Percentiles rank a stretch among this genome's conserved stretches.
phyloP scores from a whole-genome alignment of 2,329 filamentous ascomycete species.

The Epichloe amarillans region DNA sequence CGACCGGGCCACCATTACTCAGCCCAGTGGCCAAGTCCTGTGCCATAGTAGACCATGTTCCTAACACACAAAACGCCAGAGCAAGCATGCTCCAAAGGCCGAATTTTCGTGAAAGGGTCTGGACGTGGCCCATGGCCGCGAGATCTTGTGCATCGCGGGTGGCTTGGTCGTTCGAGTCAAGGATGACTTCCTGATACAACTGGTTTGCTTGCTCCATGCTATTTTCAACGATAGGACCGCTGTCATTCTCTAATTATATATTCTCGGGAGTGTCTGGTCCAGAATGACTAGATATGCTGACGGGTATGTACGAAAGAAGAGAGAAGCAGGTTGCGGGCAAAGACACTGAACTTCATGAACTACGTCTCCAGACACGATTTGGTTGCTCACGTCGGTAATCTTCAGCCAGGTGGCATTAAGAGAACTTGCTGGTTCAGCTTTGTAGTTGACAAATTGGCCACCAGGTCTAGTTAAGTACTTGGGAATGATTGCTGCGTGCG shows the following conservation, averaged over 20 bases:
- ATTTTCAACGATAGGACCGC: background rate
- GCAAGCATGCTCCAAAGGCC: conserved; percentile 42
- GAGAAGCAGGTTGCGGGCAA: no score
- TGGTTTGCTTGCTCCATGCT: conserved; percentile 7
- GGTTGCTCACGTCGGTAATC: background rate
- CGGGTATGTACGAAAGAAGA: no score
- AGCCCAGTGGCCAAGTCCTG: conserved; percentile 34
- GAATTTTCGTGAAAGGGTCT: conserved; percentile 33
- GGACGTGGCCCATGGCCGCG: conserved; percentile 26
- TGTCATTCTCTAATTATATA: conserved; percentile 5
- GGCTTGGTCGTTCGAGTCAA: conserved; percentile 5
- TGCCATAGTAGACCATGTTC: conserved; percentile 45
- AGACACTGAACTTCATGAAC: background rate
- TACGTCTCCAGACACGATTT: no score
- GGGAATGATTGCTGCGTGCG: background rate
- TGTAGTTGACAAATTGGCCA: background rate
- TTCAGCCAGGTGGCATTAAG: background rate
- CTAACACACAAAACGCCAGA: conserved; percentile 42
- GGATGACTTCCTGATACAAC: background rate
- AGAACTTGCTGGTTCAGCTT: background rate
- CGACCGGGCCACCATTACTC: conserved; percentile 38
- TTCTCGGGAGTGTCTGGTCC: background rate
- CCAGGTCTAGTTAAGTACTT: background rate
- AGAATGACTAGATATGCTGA: background rate
- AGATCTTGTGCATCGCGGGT: conserved; percentile 25